Percentiles rank a stretch among this genome's conserved stretches.
These are phyloP conservation scores for Spirogloea muscicola DNA, from an alignment of 139 green algal species.

Conservation along the genomic window DNA sequence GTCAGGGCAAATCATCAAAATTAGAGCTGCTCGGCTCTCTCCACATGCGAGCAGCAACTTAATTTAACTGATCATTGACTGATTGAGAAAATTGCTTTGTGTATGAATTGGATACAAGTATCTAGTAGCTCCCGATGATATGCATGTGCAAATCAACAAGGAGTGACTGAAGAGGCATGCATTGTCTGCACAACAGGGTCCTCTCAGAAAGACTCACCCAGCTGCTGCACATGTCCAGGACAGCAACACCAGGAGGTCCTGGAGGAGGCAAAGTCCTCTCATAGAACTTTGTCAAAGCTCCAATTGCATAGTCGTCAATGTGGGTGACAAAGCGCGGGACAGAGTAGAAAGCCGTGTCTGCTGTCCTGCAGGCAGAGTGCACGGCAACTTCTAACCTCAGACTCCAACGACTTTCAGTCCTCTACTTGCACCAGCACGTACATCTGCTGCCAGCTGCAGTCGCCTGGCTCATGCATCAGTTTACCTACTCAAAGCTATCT, in stretches of 20 bases:
- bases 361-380: not conserved
- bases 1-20: not conserved
- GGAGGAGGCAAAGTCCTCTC: slow-evolving; percentile 58
- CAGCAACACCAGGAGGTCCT: slow-evolving; percentile 41
- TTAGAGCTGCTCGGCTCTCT: not conserved
- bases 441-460: not conserved
- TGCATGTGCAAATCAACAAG: no score
- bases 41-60: not conserved
- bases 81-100: not conserved
- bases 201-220: slow-evolving; percentile 60
- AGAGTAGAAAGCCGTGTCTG: slow-evolving; percentile 70
- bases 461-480: not conserved
- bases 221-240: slow-evolving; percentile 81
- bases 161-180: no score
- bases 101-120: not conserved
- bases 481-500: not conserved
- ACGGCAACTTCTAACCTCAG: not conserved
- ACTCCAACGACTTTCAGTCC: not conserved
- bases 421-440: not conserved
- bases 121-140: no score
- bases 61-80: not conserved
- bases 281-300: slow-evolving; percentile 80
- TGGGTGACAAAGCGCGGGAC: slow-evolving; percentile 85
- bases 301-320: slow-evolving; percentile 90
- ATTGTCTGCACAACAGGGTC: no score